Base-by-base conservation (phyloP, 345 rosid genomes). In the Viola odorata region DNA sequence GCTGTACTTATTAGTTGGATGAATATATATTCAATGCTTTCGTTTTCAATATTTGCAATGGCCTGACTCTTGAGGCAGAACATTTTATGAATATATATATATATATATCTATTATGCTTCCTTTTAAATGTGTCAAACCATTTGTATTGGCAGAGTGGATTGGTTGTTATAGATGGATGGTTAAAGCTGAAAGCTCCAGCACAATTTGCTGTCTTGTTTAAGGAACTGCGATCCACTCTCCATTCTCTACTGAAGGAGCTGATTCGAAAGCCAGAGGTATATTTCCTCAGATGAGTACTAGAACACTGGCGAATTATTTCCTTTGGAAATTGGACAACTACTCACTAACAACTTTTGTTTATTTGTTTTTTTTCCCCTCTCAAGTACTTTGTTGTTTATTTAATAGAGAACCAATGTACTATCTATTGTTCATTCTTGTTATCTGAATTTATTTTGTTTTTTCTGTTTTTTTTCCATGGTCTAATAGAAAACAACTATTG, bases 151-250 rank as follows among this genome's bases (percentile, higher is more conserved):
- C 82, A 91, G 96, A 74, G 80, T 47, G 90, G 96, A 68, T 60
- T 75, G 65, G 83, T 91, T 14, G 77, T 74, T 0, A 63, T 88
- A 40, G 98, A 91, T 77, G 95, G 94, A 68, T 88, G 96, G 98
- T 62, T 86, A 60, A 88, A 84, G 77, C 68, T 91, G 77, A 73
- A 82, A 59, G 96, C 98, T 41, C 85, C 96, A 47, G 98, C 96
- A 10, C 98, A 88, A 69, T 86, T 84, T n/a, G 98, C 96, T 37
- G 95, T 88, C 65, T 71, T 91, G 76, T 88, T 89, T 62, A 91
- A 86, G 84, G 86, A 85, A 80, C 85, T 91, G 15, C 81, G 95
- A 38, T 73, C 70, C 58, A 84, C 90, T 44, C 91, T 86, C 38
- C 90, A 86, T 61, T 85, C 85, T 14, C 68, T 88, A 47, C 67